Evolutionary conservation across 805 yeast genomes (phyloP).

Genomic region (Middelhovenomyces tepae): DNA sequence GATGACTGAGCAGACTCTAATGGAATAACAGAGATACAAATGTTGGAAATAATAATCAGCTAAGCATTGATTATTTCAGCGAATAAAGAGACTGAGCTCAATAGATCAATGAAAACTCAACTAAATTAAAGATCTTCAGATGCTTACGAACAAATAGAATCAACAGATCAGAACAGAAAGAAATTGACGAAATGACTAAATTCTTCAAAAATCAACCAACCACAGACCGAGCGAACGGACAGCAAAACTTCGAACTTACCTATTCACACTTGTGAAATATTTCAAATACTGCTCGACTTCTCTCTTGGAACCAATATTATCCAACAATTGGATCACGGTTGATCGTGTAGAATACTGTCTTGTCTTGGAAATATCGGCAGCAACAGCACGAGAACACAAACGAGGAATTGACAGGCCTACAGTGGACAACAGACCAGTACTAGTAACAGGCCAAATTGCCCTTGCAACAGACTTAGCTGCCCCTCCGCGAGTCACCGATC

Average conservation of each 20-base stretch:
- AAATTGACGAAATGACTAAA: background rate
- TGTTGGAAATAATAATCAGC: too few species aligned
- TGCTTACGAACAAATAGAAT: too few species aligned
- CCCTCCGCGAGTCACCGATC: too few species aligned
- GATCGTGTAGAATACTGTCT: slow-evolving; percentile 55
- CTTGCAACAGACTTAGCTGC: too few species aligned
- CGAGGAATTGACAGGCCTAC: slow-evolving; percentile 1
- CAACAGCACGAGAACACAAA: slow-evolving; percentile 1
- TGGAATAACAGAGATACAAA: too few species aligned
- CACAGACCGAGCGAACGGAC: slow-evolving; percentile 22
- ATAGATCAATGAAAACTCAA: background rate
- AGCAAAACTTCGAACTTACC: slow-evolving; percentile 6
- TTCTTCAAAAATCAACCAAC: background rate
- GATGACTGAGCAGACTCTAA: too few species aligned
- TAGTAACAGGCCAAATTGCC: too few species aligned
- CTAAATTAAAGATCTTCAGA: too few species aligned
- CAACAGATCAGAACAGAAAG: background rate
- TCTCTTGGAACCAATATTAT: slow-evolving; percentile 93
- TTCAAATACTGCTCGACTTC: slow-evolving; percentile 97
- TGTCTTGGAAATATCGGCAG: slow-evolving; percentile 2
- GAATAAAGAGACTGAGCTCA: too few species aligned
- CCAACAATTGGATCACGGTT: slow-evolving; percentile 88
- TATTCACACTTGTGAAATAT: slow-evolving; percentile 82
- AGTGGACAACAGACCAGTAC: too few species aligned
- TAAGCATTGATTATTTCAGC: too few species aligned